phyloP scores from a whole-genome alignment of 169 alveolate genomes.

The Babesia gibsoni region DNA sequence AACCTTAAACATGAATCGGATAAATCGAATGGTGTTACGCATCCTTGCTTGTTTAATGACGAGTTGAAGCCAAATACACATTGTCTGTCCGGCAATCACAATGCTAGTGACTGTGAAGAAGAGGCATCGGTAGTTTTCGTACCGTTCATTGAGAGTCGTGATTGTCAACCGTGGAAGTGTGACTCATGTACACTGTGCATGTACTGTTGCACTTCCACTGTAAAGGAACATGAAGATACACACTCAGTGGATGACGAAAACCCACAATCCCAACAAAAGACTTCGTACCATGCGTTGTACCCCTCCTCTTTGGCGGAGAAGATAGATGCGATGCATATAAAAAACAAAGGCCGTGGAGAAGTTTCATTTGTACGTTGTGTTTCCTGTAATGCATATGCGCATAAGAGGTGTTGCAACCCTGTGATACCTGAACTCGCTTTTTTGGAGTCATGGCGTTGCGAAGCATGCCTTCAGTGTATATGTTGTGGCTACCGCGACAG shows the following conservation, averaged over 20 bases:
- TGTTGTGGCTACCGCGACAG: conserved; percentile 72
- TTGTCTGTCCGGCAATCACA: no score
- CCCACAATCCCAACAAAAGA: conserved; percentile 30
- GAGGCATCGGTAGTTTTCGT: neutral
- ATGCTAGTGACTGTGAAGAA: no score
- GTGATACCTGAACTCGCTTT: conserved; percentile 68
- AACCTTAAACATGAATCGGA: no score
- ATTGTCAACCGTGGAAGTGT: conserved; percentile 34
- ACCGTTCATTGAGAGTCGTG: neutral
- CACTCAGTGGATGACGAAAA: conserved; percentile 21
- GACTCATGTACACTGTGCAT: conserved; percentile 38
- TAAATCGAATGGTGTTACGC: no score
- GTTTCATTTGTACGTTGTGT: conserved; percentile 68
- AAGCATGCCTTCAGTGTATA: conserved; percentile 70
- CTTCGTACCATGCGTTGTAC: conserved; percentile 15
- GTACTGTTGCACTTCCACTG: conserved; percentile 29
- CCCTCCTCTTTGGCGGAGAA: conserved; percentile 63
- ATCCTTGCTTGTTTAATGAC: no score
- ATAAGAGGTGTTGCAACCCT: conserved; percentile 78
- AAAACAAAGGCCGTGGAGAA: conserved; percentile 42
- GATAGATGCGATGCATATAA: conserved; percentile 55
- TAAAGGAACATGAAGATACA: conserved; percentile 20
- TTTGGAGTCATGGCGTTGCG: conserved; percentile 73
- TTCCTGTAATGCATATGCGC: conserved; percentile 72
- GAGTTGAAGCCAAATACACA: no score